These are phyloP conservation scores for Lichina pygmaea DNA, from an alignment of 495 filamentous ascomycete species.

Conservation along the genomic window DNA sequence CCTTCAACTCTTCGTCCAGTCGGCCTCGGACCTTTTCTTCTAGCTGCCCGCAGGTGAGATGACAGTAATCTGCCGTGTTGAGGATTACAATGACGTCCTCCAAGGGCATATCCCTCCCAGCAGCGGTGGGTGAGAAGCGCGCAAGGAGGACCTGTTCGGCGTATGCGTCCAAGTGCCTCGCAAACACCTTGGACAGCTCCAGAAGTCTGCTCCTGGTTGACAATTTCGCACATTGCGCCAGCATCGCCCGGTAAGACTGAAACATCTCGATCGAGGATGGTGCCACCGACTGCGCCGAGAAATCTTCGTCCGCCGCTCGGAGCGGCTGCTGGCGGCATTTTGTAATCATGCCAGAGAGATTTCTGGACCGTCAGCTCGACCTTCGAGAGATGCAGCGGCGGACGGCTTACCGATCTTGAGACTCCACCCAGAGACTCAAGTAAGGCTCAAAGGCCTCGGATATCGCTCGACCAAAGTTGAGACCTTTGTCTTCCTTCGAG, in stretches of 20 bases:
- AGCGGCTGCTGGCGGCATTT: conserved; percentile 71
- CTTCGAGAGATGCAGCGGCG: conserved; percentile 5
- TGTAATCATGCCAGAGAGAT: conserved; percentile 62
- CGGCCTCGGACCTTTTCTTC: conserved; percentile 84
- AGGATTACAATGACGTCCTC: conserved; percentile 66
- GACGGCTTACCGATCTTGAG: conserved; percentile 40
- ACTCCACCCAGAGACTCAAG: conserved; percentile 87
- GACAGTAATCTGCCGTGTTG: conserved; percentile 96
- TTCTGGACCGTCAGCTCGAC: conserved; percentile 12
- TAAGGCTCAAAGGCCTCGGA: conserved; percentile 96
- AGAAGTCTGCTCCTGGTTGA: conserved; percentile 69
- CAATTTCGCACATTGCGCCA: conserved; percentile 88
- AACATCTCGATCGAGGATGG: conserved; percentile 90
- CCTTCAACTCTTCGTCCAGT: conserved; percentile 49
- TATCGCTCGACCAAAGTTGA: conserved; percentile 71
- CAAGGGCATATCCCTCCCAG: conserved; percentile 27
- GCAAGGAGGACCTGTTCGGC: conserved; percentile 73
- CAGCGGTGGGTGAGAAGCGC: conserved; percentile 11
- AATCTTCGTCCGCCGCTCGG: conserved; percentile 65
- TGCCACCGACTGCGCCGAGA: conserved; percentile 69
- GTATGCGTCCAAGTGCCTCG: conserved; percentile 87
- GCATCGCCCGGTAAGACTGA: conserved; percentile 72
- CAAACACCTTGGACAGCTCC: conserved; percentile 61
- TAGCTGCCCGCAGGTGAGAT: conserved; percentile 68
- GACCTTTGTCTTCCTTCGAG: conserved; percentile 48